These are phyloP conservation scores for Cladosporium colombiae DNA, from an alignment of 2,329 filamentous ascomycete genomes.

Conservation along the genomic window DNA sequence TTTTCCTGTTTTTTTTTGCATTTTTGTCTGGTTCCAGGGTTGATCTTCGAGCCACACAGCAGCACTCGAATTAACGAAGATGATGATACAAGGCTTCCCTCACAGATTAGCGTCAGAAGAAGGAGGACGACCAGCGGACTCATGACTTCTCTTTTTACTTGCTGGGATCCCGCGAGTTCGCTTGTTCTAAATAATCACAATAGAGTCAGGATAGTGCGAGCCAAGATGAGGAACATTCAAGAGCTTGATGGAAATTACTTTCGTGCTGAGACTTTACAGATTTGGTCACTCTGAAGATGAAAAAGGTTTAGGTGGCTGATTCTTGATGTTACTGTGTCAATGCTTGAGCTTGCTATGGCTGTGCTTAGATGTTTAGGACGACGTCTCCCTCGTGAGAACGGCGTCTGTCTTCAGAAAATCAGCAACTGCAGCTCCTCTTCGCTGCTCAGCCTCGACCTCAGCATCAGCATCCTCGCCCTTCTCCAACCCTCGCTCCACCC, in stretches of 20 bases:
- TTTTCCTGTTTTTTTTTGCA: neutral
- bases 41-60: neutral
- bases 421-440: neutral
- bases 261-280: neutral
- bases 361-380: neutral
- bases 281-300: neutral
- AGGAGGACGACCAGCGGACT: neutral
- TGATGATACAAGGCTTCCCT: neutral
- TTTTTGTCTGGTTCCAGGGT: neutral
- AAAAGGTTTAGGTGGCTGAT: neutral
- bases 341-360: neutral
- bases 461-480: conserved; percentile 25
- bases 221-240: neutral
- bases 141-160: neutral
- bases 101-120: neutral
- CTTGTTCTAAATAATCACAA: neutral
- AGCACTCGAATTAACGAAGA: neutral
- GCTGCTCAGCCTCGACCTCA: neutral
- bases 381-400: neutral
- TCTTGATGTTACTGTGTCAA: neutral
- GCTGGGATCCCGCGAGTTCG: neutral
- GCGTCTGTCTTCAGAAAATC: neutral
- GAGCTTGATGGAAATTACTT: neutral
- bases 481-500: conserved; percentile 55
- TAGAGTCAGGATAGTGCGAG: neutral